Evolutionary conservation across 371 early-diverging fungal genomes (phyloP).

Genomic region (Chytridium lagenaria): DNA sequence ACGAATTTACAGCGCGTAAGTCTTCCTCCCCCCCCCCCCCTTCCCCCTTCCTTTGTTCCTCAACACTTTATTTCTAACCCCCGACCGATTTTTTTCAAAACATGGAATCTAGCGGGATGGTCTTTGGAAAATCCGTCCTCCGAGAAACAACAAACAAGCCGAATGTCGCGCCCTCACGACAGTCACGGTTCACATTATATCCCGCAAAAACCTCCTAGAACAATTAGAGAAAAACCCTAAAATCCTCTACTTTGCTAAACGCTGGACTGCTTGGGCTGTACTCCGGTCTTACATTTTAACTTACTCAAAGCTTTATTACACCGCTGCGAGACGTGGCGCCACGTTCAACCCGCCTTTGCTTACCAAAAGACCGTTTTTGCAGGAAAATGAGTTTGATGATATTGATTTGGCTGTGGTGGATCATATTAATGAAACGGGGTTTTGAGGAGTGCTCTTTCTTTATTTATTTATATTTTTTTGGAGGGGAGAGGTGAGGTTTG

Average conservation of each 20-base stretch:
- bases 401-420: slow-evolving; percentile 57
- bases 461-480: not conserved
- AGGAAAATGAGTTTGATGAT: slow-evolving; percentile 56
- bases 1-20: slow-evolving; percentile 49
- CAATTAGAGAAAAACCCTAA: slow-evolving; percentile 47
- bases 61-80: too few species aligned
- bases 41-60: too few species aligned
- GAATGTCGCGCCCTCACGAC: slow-evolving; percentile 56
- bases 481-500: too few species aligned
- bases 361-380: slow-evolving; percentile 47
- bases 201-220: slow-evolving; percentile 33
- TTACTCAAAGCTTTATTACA: slow-evolving; percentile 54
- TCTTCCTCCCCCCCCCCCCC: too few species aligned
- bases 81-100: too few species aligned
- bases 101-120: slow-evolving; percentile 40
- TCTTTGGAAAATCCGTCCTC: slow-evolving; percentile 52
- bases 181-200: slow-evolving; percentile 45
- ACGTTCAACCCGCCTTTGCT: slow-evolving; percentile 46
- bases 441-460: too few species aligned
- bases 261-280: slow-evolving; percentile 59
- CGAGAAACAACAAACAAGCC: slow-evolving; percentile 47
- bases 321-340: slow-evolving; percentile 52
- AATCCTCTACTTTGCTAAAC: slow-evolving; percentile 52
- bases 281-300: slow-evolving; percentile 48
- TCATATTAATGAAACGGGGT: slow-evolving; percentile 53